Evolutionary conservation across 1,284 basidiomycete species (phyloP).

Genomic region (Tremellales sp.): DNA sequence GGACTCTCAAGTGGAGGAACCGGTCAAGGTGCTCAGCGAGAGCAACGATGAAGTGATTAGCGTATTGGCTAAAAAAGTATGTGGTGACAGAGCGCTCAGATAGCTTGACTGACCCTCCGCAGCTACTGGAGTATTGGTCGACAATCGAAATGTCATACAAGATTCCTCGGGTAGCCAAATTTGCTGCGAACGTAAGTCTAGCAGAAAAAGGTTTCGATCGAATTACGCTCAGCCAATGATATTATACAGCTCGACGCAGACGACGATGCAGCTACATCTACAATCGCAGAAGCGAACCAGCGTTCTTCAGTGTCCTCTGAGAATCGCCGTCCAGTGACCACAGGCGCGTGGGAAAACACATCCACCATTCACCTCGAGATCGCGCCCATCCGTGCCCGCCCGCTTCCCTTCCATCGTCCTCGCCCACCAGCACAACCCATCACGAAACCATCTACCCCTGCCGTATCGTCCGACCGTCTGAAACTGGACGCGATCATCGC

Average conservation of each 20-base stretch:
- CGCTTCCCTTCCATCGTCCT: conserved; percentile 20
- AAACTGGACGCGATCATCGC: conserved; percentile 50
- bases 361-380: conserved; percentile 26
- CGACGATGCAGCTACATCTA: conserved; percentile 43
- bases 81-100: conserved; percentile 4
- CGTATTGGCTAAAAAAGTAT: conserved; percentile 21
- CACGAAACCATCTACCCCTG: conserved; percentile 18
- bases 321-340: conserved; percentile 22
- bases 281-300: conserved; percentile 37
- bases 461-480: conserved; percentile 20
- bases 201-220: too few species aligned
- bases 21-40: conserved; percentile 54
- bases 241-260: conserved; percentile 39
- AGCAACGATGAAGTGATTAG: conserved; percentile 28
- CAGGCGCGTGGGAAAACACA: conserved; percentile 37
- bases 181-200: conserved; percentile 36
- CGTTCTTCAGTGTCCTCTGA: conserved; percentile 5
- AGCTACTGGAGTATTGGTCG: conserved; percentile 42
- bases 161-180: conserved; percentile 40
- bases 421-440: conserved; percentile 27
- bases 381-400: conserved; percentile 31
- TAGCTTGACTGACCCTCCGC: not conserved
- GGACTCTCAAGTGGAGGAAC: conserved; percentile 70
- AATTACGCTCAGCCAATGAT: not conserved
- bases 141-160: conserved; percentile 40